Evolutionary conservation across 176 grass and related monocot species (phyloP), one percentile per base, ranked within the genome.

Genomic region (Calamus simplicifolius): DNA sequence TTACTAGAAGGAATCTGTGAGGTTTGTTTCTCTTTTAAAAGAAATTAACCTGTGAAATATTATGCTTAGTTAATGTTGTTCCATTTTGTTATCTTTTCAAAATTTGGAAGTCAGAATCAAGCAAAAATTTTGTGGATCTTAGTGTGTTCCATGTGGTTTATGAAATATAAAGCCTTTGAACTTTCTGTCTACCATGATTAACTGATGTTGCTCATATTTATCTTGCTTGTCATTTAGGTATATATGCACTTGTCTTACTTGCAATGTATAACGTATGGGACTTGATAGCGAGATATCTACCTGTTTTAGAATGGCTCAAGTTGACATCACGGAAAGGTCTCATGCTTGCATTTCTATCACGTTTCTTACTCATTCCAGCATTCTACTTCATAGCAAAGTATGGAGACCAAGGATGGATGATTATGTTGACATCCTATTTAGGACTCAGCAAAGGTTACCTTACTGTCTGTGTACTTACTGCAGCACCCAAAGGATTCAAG

Each of bases 371-470:
- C 52, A 64, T 94, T 57, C 84, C 77, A 13, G 89, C 63, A 21
- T 88, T 94, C 73, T 94, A 94, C 69, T 94, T 73, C 62, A 82
- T 80, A 0, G 80, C 80, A 28, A 87, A 94, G 14, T 79, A 85
- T 2, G 80, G 77, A 4, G 74, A 81, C 28, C 74, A 94, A 61
- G 89, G 77, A 25, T 95, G 74, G 74, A 82, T 94, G 74, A 94
- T 88, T 62, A 54, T 85, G 66, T 35, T 85, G 30, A 94, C 81
- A 0, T 94, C 77, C 0, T 63, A 77, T 54, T 78, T 85, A 13
- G 81, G 89, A 18, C 49, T 88, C 51, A 79, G 68, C 49, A 85
- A 88, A 14, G 84, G 81, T 0, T 68, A 95, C 49, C 80, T 94
- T 56, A 88, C 89, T 2, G 78, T 94, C 15, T 94, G 84, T 17